Evolutionary conservation across 2,329 filamentous ascomycete species (phyloP), one percentile per base, ranked within the genome.

Genomic region (Cryphonectria naterciae): DNA sequence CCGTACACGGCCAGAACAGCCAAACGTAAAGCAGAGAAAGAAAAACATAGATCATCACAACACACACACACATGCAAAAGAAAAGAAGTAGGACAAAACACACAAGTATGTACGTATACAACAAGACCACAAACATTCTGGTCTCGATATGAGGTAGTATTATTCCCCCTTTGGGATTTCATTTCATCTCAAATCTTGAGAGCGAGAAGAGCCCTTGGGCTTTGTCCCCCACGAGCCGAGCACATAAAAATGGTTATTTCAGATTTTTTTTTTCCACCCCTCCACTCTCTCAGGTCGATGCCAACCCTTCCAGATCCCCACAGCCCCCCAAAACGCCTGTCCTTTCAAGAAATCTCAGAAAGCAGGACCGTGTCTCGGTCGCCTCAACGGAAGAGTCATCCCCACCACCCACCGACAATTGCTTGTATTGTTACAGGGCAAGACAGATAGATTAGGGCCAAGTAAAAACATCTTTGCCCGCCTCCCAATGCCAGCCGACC

Each of bases 371-470:
- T 39, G 39, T 49, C 61, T 68, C 68, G 54, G 56, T 60, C 54
- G 43, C 22, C 62, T 52, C 62, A 62, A 61, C 25, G 32, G 52
- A 72, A 56, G 19, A 46, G 43, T 5, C 43, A 6, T 6, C 17
- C 39, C 17, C 43, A 6, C 43, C 41, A 15, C 43, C 17, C 19
- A 15, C 43, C 63, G 49, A 64, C 25, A 52, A 37, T 56, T 70
- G 65, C 68, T 63, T 65, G 58, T 68, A 72, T 70, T 65, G 67
- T 72, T 72, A 72, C 68, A 72, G 60, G 49, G 39, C 62, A 49
- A n/a, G 46, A n/a, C 25, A 62, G 58, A 39, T 62, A n/a, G 32
- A 37, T n/a, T 13, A 43, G 43, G 46, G 28, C 46, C 28, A 58
- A 46, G 22, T 17, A 46, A 46, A 49, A 8, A 19, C 2, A 32